Conservation (phyloP, 257 asterid genomes). For the Capsicum chinense region DNA sequence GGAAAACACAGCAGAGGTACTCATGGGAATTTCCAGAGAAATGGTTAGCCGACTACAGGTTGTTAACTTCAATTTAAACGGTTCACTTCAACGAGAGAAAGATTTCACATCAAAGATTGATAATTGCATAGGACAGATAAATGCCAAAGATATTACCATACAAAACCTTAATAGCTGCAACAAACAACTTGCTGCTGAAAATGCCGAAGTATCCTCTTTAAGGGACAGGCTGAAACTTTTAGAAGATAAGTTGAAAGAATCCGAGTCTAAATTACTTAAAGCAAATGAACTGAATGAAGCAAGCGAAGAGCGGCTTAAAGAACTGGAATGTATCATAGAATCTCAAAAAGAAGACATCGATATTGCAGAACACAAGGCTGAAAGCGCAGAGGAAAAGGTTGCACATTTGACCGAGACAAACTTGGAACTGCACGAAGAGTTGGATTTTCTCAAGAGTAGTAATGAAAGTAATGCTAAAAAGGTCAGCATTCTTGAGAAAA, state of each 20-base stretch:
- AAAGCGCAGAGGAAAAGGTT: conserved; percentile 45
- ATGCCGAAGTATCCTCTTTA: conserved; percentile 53
- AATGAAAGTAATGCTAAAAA: conserved; percentile 62
- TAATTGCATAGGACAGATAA: conserved; percentile 48
- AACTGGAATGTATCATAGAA: conserved; percentile 49
- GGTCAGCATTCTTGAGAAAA: conserved; percentile 65
- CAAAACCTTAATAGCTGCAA: conserved; percentile 48
- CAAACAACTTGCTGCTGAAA: conserved; percentile 47
- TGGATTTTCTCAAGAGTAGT: conserved; percentile 67
- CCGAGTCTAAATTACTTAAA: conserved; percentile 38
- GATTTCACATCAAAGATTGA: conserved; percentile 46
- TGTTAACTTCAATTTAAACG: conserved; percentile 36
- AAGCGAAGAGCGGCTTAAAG: conserved; percentile 41
- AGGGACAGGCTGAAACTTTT: conserved; percentile 52
- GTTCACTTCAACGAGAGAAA: conserved; percentile 53
- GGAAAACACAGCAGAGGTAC: conserved; percentile 71
- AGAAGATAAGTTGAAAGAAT: conserved; percentile 54
- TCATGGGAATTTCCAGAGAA: conserved; percentile 82
- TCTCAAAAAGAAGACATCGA: conserved; percentile 49
- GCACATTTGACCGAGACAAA: conserved; percentile 71
- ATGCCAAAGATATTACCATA: conserved; percentile 50
- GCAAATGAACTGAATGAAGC: conserved; percentile 40
- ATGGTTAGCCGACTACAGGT: conserved; percentile 56
- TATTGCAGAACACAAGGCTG: conserved; percentile 42
- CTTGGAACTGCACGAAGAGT: conserved; percentile 75